A percentile compares a stretch with the other conserved stretches of the same genome.
Evolutionary conservation across 2,329 filamentous ascomycete species (phyloP).

Genomic region (Fusarium succisae): DNA sequence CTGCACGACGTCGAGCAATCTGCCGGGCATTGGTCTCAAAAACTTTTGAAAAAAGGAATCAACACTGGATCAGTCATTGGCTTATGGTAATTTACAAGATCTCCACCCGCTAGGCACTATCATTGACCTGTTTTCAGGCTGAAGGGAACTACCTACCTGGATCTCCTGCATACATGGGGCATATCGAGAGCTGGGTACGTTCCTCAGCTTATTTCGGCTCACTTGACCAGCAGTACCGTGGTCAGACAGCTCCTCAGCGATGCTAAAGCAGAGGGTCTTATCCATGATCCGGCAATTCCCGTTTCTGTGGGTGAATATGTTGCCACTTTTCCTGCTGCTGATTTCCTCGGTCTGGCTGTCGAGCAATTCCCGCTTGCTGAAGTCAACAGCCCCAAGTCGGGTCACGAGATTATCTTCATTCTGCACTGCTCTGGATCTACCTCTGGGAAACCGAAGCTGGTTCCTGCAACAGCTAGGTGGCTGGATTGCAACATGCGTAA

Average conservation of each 20-base stretch:
- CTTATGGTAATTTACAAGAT: neutral
- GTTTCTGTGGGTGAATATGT: neutral
- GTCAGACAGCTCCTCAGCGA: neutral
- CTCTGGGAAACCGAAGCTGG: neutral
- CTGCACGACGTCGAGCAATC: neutral
- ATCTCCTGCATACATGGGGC: neutral
- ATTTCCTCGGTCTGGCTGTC: neutral
- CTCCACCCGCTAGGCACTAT: fast-evolving
- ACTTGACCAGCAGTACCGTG: neutral
- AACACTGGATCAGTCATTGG: neutral
- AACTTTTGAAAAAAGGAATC: neutral
- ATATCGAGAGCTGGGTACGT: neutral
- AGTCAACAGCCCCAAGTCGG: neutral
- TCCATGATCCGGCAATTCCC: neutral
- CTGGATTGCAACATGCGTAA: neutral
- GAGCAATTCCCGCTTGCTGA: neutral
- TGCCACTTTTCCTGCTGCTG: neutral
- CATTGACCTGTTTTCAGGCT: neutral
- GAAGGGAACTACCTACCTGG: neutral
- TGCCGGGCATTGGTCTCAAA: neutral
- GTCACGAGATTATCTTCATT: neutral
- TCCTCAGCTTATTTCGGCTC: neutral
- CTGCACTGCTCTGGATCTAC: neutral
- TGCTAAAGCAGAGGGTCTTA: neutral
- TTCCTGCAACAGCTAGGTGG: neutral